Base-by-base conservation (phyloP, 2,329 filamentous ascomycete genomes). In the Colletotrichum cordylinicola region DNA sequence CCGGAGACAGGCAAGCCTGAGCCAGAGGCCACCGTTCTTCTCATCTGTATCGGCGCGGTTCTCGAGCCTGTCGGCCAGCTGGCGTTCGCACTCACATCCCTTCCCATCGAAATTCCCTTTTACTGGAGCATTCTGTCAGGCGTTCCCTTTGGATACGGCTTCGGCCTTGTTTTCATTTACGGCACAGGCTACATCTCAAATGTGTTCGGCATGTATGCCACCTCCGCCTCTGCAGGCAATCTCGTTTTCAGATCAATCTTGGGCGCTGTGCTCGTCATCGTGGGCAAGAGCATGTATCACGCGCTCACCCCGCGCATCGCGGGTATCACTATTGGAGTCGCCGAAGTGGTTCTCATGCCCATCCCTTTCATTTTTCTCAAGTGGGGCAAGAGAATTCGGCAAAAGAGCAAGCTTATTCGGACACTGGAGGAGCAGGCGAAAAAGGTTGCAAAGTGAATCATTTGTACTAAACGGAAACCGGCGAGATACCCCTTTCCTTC, bases 171-270 rank as follows among this genome's bases (percentile, higher is more conserved):
- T 16, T 94, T 94, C 82, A 93, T 94, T 79, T 93, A 93, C 78
- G 89, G 90, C 0, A 89, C 87, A 2, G 93, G 91, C 73, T 94
- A 94, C 80, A 84, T 94, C 15, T 90, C 92, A 0, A 86, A 90
- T 77, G 90, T 88, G n/a, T 94, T 93, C 77, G 91, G 90, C 27
- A 90, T 93, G 79, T 94, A 92, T 78, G 91, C 92, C 13, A 92
- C 92, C 0, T 91, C 88, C 5, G 92, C 92, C 0, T 84, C 93
- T 72, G 92, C 92, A 0, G 92, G 92, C 0, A 93, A 93, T 76
- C 88, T 91, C 0, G 91, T 94, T 1, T 85, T 93, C 8, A 84
- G 92, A 43, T 90, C 87, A 60, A 83, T 90, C 2, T 83, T 93
- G 69, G 92, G 92, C 18, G 92, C 91, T 37, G 87, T 90, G 0